Conservation (phyloP, 352 stramenopile species). For the Globisporangium cylindrosporum region DNA sequence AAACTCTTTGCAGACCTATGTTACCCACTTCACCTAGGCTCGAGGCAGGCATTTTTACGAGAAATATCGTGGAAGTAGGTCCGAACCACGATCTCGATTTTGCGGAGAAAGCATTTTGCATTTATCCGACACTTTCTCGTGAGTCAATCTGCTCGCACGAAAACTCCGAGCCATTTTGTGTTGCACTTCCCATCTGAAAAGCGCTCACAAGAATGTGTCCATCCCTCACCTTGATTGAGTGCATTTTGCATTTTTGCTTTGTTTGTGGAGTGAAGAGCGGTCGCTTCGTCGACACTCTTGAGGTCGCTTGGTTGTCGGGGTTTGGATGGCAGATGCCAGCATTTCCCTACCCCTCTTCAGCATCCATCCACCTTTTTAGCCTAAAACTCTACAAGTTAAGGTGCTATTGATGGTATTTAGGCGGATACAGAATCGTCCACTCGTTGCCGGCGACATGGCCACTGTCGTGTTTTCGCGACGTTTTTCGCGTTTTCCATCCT, state of each 20-base stretch:
- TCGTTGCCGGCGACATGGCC: conserved; percentile 7
- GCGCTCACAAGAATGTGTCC: neutral
- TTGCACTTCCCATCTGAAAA: no score
- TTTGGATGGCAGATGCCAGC: neutral
- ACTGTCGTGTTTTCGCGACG: conserved; percentile 1
- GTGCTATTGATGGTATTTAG: neutral
- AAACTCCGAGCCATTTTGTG: neutral
- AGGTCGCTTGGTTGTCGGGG: neutral
- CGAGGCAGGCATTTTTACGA: neutral
- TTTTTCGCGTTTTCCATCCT: neutral
- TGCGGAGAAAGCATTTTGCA: no score
- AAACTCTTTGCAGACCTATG: neutral
- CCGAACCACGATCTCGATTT: neutral
- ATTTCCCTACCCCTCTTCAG: neutral
- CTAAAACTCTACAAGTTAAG: no score
- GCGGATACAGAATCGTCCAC: conserved; percentile 8
- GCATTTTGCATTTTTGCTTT: neutral
- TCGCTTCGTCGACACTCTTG: neutral
- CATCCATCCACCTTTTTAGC: no score
- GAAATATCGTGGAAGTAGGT: neutral
- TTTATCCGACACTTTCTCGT: no score
- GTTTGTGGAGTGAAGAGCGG: neutral
- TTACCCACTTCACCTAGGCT: neutral
- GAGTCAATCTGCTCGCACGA: no score
- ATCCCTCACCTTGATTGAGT: neutral